Base-by-base conservation (phyloP, 2,329 filamentous ascomycete species). In the Aureobasidium sp. region DNA sequence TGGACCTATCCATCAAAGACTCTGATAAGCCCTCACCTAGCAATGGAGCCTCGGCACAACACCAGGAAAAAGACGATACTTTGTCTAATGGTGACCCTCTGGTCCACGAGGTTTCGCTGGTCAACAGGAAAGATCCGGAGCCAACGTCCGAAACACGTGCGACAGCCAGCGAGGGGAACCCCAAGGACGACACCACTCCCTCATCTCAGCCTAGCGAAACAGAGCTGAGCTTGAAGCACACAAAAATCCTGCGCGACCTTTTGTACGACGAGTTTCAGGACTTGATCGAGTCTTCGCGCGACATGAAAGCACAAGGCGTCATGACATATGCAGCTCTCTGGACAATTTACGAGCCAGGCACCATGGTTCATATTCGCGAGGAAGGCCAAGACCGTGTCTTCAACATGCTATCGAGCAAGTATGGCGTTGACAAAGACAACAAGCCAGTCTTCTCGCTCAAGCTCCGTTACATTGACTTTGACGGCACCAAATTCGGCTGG, bases 181-280 rank as follows among this genome's bases (percentile, higher is more conserved):
- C n/a, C 12, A 7, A 17, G 14, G 34, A 52, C 3, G 34, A 52
- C 6, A 34, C 20, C 17, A n/a, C 49, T 37, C 20, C 34, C 14
- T 17, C 15, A 9, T 6, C 14, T 2, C 22, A 14, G 15, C 11
- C 27, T 7, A 36, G n/a, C 29, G 47, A 44, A 8, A 27, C 34
- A 17, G 61, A 62, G 20, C n/a, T 53, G 29, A 58, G 41, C 22
- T 73, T 74, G 57, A 68, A 70, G 44, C 76, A 79, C 66, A 74
- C 73, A 5, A 65, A 72, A 45, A 67, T 78, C 0, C 70, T 79
- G 8, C 69, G 73, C 45, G 65, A 73, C 5, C 64, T 77, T 15
- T 68, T 79, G 2, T 67, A 70, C 4, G 70, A 71, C 22, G 76
- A 79, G 62, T 78, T 78, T 68, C 73, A 75, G 63, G 71, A 69